phyloP scores from a whole-genome alignment of 2,329 filamentous ascomycete genomes.

The Ilyonectria robusta region DNA sequence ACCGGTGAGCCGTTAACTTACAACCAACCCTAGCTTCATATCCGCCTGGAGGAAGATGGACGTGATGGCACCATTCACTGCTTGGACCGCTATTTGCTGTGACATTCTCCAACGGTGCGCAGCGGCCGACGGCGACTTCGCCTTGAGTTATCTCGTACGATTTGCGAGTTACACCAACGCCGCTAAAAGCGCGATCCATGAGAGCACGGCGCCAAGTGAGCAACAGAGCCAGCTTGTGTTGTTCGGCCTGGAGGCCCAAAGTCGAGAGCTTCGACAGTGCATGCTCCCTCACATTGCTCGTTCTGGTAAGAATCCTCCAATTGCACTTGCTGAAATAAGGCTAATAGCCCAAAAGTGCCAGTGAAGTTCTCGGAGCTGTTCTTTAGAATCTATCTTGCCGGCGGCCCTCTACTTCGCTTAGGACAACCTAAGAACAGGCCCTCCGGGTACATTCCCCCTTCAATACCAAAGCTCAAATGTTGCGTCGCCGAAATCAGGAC shows the following conservation, averaged over 20 bases:
- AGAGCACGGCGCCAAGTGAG: conserved; percentile 48
- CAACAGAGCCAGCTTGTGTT: conserved; percentile 62
- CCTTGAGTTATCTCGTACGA: conserved; percentile 61
- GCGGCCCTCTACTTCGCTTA: conserved; percentile 53
- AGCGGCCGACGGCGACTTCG: conserved; percentile 56
- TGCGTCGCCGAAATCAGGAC: conserved; percentile 46
- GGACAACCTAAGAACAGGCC: conserved; percentile 22
- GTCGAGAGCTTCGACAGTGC: conserved; percentile 54
- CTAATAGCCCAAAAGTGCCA: conserved; percentile 42
- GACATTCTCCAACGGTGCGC: conserved; percentile 58
- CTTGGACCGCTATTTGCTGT: conserved; percentile 62
- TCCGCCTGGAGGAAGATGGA: conserved; percentile 56
- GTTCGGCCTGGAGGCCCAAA: conserved; percentile 63
- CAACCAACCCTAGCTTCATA: conserved; percentile 51
- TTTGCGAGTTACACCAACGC: conserved; percentile 58
- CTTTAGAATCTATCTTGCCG: conserved; percentile 57
- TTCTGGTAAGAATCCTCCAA: conserved; percentile 27
- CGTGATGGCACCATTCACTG: conserved; percentile 53
- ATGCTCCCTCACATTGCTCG: conserved; percentile 54
- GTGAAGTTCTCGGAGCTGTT: conserved; percentile 53
- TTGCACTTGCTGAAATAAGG: conserved; percentile 14
- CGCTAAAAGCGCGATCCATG: conserved; percentile 51
- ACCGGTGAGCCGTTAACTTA: conserved; percentile 25
- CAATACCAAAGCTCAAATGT: conserved; percentile 39
- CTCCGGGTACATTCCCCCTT: conserved; percentile 32